These are phyloP conservation scores for Sanghuangporus baumii DNA, from an alignment of 1,284 basidiomycete genomes.

Conservation along the genomic window DNA sequence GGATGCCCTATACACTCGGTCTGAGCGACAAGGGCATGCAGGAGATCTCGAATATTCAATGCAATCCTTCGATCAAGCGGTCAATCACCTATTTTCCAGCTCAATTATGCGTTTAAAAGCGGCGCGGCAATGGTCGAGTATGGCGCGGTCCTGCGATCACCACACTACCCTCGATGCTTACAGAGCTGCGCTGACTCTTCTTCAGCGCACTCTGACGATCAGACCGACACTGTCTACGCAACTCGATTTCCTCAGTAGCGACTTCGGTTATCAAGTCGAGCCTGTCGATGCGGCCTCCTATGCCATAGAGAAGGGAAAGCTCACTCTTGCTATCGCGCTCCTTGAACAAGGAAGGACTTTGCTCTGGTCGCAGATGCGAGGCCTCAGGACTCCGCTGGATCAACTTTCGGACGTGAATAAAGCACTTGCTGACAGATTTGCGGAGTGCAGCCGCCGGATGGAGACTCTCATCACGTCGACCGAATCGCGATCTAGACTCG, in stretches of 20 bases:
- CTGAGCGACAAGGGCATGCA: not conserved
- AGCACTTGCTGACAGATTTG: not conserved
- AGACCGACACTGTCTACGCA: not conserved
- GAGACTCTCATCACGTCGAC: not conserved
- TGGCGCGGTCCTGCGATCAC: not conserved
- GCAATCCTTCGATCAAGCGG: not conserved
- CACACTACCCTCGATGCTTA: not conserved
- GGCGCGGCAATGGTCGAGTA: not conserved
- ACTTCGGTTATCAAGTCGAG: not conserved
- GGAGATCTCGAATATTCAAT: not conserved
- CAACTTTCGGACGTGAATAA: not conserved
- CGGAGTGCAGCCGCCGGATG: not conserved
- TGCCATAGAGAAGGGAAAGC: not conserved
- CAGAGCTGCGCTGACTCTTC: not conserved
- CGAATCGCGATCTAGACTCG: not conserved
- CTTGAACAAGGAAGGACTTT: constrained; percentile 8
- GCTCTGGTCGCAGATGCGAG: not conserved
- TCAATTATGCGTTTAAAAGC: not conserved
- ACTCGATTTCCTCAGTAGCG: not conserved
- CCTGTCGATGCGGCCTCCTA: not conserved
- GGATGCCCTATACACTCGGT: not conserved
- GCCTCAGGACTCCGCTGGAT: not conserved
- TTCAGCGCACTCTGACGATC: not conserved
- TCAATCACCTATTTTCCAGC: not conserved
- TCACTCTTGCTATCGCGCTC: not conserved